Evolutionary conservation across 495 filamentous ascomycete species (phyloP), one percentile per base, ranked within the genome.

Genomic region (Geoglossum glabrum): DNA sequence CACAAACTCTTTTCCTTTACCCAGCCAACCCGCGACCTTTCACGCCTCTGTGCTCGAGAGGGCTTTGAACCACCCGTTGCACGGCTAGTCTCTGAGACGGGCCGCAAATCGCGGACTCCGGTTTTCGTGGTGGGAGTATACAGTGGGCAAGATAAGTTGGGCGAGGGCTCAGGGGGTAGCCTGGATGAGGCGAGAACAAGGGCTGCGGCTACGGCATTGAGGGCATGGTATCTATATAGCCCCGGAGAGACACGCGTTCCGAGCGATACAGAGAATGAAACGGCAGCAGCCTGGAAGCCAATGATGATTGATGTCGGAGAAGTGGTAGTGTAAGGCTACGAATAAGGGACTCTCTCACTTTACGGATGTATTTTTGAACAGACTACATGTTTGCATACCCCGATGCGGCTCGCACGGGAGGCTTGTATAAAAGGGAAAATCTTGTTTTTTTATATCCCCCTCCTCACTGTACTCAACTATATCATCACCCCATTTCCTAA

Each of bases 81-180:
- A 33, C 79, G 90, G 55, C 76, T 97, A 43, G 72, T 93, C 54
- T 82, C 78, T 59, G 92, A 98, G 73, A 95, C 92, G 17, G 92
- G 92, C 64, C 78, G 93, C 56, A 67, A 74, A 63, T 87, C 80
- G 61, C 78, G 85, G 65, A 79, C 82, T 61, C 90, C 92, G 9
- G 92, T 97, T 36, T 97, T 86, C 64, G 79, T 95, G n/a, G 87
- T 98, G 15, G 93, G 90, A 26, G 87, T 97, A 57, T 98, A 82
- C 72, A 86, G 81, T 43, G 93, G 90, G 23, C 69, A 76, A 58
- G 88, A 97, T 65, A 85, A 87, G 76, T 73, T 98, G 51, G 90
- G 92, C 56, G 90, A 97, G 70, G 93, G 80, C 31, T 72, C 79
- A 58, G 92, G 83, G 36, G 69, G 78, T 54, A 86, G 76, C 70